phyloP scores from a whole-genome alignment of 164 flowering plant species.

The Annona squamosa region DNA sequence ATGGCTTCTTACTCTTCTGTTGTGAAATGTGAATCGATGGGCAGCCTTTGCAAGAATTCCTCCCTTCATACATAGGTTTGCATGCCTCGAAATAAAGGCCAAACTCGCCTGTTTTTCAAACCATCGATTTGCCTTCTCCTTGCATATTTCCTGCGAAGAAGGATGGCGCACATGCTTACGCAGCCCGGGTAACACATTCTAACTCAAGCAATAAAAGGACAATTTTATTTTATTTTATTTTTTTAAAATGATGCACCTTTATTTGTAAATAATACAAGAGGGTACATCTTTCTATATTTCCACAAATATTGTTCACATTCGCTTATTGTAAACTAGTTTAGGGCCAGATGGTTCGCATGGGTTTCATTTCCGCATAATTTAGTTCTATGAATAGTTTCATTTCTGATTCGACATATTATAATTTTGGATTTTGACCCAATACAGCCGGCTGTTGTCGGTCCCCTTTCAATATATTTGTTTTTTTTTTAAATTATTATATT shows the following conservation, averaged over 20 bases:
- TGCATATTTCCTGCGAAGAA: not conserved
- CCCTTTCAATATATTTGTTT: too few species aligned
- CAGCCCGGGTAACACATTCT: slow-evolving; percentile 31
- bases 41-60: slow-evolving; percentile 11
- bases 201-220: not conserved
- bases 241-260: not conserved
- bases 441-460: too few species aligned
- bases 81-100: slow-evolving; percentile 15
- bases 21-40: not conserved
- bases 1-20: slow-evolving; percentile 12
- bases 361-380: not conserved
- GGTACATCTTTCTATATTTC: not conserved
- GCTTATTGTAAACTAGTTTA: not conserved
- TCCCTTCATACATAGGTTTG: not conserved
- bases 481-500: too few species aligned
- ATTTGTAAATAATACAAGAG: not conserved
- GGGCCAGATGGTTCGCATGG: not conserved
- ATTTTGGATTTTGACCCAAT: too few species aligned
- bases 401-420: too few species aligned
- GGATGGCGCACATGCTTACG: slow-evolving; percentile 23
- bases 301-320: not conserved
- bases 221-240: not conserved
- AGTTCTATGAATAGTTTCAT: not conserved
- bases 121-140: not conserved
- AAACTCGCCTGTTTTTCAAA: not conserved